phyloP scores from a whole-genome alignment of 345 rosid genomes.

The Camelina hispida region DNA sequence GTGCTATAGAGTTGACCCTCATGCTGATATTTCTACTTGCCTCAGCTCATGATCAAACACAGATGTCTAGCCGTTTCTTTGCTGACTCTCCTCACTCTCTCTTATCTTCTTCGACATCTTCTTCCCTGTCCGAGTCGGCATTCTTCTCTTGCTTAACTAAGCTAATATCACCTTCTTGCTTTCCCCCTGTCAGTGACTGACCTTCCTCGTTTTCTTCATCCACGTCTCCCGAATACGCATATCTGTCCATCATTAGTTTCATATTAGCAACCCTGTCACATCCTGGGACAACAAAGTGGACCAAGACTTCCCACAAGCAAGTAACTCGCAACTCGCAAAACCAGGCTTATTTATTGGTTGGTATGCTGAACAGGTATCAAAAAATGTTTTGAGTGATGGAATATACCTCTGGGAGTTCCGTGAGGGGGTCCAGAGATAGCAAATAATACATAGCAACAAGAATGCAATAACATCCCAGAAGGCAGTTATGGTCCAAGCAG shows the following conservation, averaged over 20 bases:
- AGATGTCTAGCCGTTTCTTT: conserved; percentile 22
- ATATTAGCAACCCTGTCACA: conserved; percentile 25
- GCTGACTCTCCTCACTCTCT: conserved; percentile 50
- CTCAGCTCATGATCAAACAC: conserved; percentile 17
- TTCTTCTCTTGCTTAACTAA: conserved; percentile 68
- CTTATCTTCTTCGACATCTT: conserved; percentile 74
- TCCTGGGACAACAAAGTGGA: background rate
- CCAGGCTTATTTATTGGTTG: conserved; percentile 22
- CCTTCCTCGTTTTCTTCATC: conserved; percentile 73
- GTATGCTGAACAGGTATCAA: background rate
- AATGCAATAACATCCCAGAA: conserved; percentile 92
- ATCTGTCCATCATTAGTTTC: conserved; percentile 51
- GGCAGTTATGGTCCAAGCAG: conserved; percentile 95
- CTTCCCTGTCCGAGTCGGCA: conserved; percentile 52
- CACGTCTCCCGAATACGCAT: conserved; percentile 76
- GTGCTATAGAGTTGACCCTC: conserved; percentile 25
- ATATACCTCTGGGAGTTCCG: conserved; percentile 85
- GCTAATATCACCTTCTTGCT: conserved; percentile 67
- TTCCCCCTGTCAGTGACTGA: conserved; percentile 69
- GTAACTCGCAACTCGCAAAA: conserved; percentile 5
- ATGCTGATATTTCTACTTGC: conserved; percentile 22
- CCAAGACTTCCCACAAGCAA: conserved; percentile 18
- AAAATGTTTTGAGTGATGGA: conserved; percentile 1
- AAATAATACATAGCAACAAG: conserved; percentile 75
- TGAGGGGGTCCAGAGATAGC: conserved; percentile 97